Base-by-base conservation (phyloP, 2,329 filamentous ascomycete genomes). In the Didymella pinodella region DNA sequence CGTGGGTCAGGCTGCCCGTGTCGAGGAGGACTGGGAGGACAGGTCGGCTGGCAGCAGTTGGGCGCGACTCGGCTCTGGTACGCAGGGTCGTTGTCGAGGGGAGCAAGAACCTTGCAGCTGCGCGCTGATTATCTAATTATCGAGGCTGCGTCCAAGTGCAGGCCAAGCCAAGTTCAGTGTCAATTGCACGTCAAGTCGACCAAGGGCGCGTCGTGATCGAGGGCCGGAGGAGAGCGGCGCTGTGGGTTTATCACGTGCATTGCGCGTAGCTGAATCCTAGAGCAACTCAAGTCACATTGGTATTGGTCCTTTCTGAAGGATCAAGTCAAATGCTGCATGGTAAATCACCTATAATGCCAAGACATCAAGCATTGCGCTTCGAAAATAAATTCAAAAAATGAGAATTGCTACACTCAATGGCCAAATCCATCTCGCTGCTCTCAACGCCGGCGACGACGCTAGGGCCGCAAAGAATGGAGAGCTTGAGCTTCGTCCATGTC, bases 51-150 rank as follows among this genome's bases (percentile, higher is more conserved):
- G 56, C 56, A 54, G 57, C 57, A 47, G 46, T 54, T 50, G 50
- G 57, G 51, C 57, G 56, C 55, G 38, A 54, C 50, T 54, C 46
- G 56, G 56, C 32, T 54, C 50, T 40, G 49, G 36, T 40, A 8
- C 36, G 36, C 20, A 40, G n/a, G 36, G 36, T 40, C 36, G 36
- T 40, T n/a, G 7, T 31, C 7, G 26, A 16, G 18, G 10, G 32
- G 25, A 28, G 26, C 44, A 14, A 11, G n/a, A 7, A 2, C 26
- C 8, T 18, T 14, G 8, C 6, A 18, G 40, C 20, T 20, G 40
- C 14, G 22, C 22, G 22, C 22, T 22, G 22, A 22, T 48, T 20
- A n/a, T 36, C n/a, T 22, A 16, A 7, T 26, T 6, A 22, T 43
- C 11, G 20, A 26, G 40, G 4, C 16, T 11, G 12, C 25, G 43